Evolutionary conservation across 2,329 filamentous ascomycete species (phyloP).

Genomic region (Incumbomyces delicatus): DNA sequence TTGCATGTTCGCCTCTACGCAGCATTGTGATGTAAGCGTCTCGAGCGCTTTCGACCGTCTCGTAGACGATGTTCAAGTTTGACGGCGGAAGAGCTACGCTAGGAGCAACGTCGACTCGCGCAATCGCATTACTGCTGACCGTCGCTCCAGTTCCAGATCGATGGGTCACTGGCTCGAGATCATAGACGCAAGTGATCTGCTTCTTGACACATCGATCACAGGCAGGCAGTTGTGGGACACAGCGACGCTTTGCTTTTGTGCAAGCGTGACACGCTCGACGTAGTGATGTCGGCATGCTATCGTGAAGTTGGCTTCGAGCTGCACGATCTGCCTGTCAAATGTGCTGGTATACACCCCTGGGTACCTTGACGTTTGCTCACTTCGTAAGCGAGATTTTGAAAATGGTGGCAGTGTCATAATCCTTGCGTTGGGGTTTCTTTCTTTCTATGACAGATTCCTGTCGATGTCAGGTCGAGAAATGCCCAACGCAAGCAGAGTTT

Average conservation of each 20-base stretch:
- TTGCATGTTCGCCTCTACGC: background rate
- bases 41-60: slow-evolving; percentile 13
- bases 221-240: slow-evolving; percentile 42
- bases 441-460: too few species aligned
- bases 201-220: slow-evolving; percentile 46
- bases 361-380: too few species aligned
- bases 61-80: slow-evolving; percentile 9
- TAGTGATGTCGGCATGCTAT: slow-evolving; percentile 11
- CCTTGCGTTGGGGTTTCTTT: too few species aligned
- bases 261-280: slow-evolving; percentile 51
- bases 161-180: slow-evolving; percentile 16
- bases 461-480: too few species aligned
- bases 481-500: too few species aligned
- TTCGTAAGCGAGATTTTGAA: too few species aligned
- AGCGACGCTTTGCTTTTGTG: slow-evolving; percentile 48
- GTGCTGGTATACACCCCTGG: too few species aligned
- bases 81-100: too few species aligned
- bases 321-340: too few species aligned
- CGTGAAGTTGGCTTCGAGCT: too few species aligned
- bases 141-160: background rate
- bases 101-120: background rate
- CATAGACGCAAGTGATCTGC: slow-evolving; percentile 40
- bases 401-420: too few species aligned
- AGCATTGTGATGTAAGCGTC: slow-evolving; percentile 9
- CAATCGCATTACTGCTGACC: background rate